phyloP scores from a whole-genome alignment of 2,329 filamentous ascomycete genomes.

The Colletotrichum cordylinicola region DNA sequence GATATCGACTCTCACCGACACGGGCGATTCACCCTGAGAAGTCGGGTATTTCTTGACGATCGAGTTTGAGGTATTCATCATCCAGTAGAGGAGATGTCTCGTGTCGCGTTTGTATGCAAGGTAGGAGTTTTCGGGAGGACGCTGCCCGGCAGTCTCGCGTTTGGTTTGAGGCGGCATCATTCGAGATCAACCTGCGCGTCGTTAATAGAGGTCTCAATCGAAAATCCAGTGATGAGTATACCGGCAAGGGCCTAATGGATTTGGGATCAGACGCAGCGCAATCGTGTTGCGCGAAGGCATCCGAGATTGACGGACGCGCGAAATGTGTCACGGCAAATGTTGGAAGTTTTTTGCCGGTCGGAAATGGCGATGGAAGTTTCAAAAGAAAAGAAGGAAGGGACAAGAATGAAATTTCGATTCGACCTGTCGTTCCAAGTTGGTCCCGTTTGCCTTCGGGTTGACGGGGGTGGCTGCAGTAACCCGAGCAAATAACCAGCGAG shows the following conservation, averaged over 20 bases:
- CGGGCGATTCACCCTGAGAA: not conserved
- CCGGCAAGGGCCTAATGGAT: not conserved
- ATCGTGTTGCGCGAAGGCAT: not conserved
- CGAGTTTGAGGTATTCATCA: slow-evolving; percentile 42
- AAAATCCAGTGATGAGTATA: not conserved
- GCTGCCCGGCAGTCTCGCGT: not conserved
- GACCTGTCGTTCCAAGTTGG: not conserved
- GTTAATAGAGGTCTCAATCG: fast-evolving
- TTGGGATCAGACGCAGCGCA: not conserved
- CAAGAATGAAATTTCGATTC: not conserved
- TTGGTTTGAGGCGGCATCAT: not conserved
- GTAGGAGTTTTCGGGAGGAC: slow-evolving; percentile 33
- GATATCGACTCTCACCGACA: slow-evolving; percentile 8
- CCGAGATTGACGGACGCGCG: not conserved
- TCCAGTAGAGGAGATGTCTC: slow-evolving; percentile 41
- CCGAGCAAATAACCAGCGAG: not conserved
- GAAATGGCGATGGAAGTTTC: not conserved
- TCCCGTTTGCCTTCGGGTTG: not conserved
- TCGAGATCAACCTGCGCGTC: not conserved
- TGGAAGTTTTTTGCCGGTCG: not conserved
- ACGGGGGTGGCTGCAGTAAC: not conserved
- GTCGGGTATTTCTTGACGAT: slow-evolving; percentile 32
- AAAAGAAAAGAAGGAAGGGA: not conserved
- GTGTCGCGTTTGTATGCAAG: slow-evolving; percentile 46
- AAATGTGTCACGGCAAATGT: not conserved